Evolutionary conservation across 257 asterid species (phyloP).

Genomic region (Nicotiana knightiana): DNA sequence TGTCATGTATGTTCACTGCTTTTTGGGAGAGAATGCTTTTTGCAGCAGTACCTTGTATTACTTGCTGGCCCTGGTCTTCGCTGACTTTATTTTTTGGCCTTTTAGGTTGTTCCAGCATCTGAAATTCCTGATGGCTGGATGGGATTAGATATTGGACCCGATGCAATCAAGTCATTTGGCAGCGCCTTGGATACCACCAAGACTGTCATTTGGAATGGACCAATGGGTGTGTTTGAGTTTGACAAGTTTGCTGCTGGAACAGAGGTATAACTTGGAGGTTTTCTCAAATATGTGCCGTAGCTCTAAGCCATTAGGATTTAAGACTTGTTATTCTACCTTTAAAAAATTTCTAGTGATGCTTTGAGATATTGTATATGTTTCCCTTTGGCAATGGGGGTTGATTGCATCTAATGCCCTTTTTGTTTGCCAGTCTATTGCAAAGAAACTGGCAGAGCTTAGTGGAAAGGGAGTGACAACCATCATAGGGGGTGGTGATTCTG

Average conservation of each 20-base stretch:
- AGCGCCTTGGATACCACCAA: constrained; percentile 59
- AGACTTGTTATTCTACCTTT: not conserved
- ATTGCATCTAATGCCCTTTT: not conserved
- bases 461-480: constrained; percentile 89
- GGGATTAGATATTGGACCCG: constrained; percentile 88
- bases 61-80: not conserved
- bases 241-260: constrained; percentile 89
- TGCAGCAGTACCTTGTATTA: not conserved
- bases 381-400: not conserved
- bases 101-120: constrained; percentile 67
- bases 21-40: not conserved
- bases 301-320: not conserved
- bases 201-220: constrained; percentile 82
- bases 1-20: not conserved
- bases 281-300: not conserved
- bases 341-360: not conserved
- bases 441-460: constrained; percentile 79
- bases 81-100: not conserved
- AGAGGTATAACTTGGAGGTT: constrained; percentile 37
- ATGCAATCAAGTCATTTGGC: constrained; percentile 57
- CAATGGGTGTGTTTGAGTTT: constrained; percentile 87
- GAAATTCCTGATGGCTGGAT: constrained; percentile 86
- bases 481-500: constrained; percentile 90
- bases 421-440: constrained; percentile 52
- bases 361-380: not conserved